A percentile compares a stretch with the other conserved stretches of the same genome.
These are phyloP conservation scores for Rhizopogon parksii DNA, from an alignment of 1,284 basidiomycete species.

Conservation along the genomic window DNA sequence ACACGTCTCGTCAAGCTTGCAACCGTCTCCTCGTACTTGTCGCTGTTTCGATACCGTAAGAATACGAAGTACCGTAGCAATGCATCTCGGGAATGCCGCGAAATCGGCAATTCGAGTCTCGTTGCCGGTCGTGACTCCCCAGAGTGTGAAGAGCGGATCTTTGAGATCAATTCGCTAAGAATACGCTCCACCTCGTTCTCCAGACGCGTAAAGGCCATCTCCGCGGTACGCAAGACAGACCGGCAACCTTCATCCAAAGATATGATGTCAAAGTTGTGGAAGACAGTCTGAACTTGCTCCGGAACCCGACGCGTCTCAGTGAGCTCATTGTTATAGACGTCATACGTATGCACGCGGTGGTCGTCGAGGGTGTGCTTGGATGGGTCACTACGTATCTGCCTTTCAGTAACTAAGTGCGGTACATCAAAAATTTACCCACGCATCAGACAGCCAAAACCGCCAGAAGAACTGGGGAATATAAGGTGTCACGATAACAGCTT, in stretches of 20 bases:
- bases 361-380: conserved; percentile 24
- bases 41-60: conserved; percentile 48
- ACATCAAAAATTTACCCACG: conserved; percentile 19
- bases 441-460: conserved; percentile 36
- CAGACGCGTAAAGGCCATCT: conserved; percentile 35
- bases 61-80: conserved; percentile 46
- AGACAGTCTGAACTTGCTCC: conserved; percentile 28
- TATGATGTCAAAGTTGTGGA: conserved; percentile 35
- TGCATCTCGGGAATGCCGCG: conserved; percentile 29
- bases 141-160: conserved; percentile 20
- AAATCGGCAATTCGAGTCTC: conserved; percentile 24
- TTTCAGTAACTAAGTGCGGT: conserved; percentile 5
- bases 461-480: conserved; percentile 37
- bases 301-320: conserved; percentile 35
- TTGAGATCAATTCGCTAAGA: conserved; percentile 30
- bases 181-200: conserved; percentile 36
- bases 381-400: conserved; percentile 18
- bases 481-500: conserved; percentile 17
- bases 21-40: conserved; percentile 34
- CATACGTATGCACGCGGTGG: conserved; percentile 44
- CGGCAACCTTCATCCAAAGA: conserved; percentile 30
- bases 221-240: conserved; percentile 32
- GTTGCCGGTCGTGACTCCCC: conserved; percentile 6
- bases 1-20: conserved; percentile 14
- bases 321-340: conserved; percentile 43